phyloP scores from a whole-genome alignment of 768 basidiomycete species.

The Suillus sp. region DNA sequence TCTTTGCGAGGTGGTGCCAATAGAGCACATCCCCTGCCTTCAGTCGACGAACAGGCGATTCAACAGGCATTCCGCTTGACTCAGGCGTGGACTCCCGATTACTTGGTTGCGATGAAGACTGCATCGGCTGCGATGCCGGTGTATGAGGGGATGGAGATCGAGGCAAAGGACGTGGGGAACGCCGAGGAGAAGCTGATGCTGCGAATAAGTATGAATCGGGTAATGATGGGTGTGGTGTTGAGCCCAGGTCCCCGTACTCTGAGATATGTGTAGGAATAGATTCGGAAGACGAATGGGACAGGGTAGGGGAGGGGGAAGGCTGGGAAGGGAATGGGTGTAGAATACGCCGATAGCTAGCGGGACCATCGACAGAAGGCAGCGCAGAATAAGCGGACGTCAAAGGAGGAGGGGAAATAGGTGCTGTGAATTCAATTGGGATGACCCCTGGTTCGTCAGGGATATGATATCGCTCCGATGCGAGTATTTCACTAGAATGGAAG shows the following conservation, averaged over 20 bases:
- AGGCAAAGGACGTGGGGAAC: constrained; percentile 25
- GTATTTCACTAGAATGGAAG: constrained; percentile 75
- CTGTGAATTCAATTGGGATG: constrained; percentile 43
- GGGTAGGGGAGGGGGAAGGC: constrained; percentile 25
- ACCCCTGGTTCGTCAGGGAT: constrained; percentile 66
- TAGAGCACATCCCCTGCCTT: constrained; percentile 64
- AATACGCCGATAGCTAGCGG: constrained; percentile 32
- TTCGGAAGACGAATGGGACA: constrained; percentile 22
- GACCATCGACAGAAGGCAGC: constrained; percentile 21
- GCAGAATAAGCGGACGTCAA: constrained; percentile 33
- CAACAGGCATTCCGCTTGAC: constrained; percentile 33
- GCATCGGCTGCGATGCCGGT: constrained; percentile 15
- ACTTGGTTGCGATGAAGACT: constrained; percentile 15
- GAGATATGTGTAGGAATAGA: constrained; percentile 27
- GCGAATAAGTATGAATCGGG: constrained; percentile 24
- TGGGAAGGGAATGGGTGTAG: constrained; percentile 20
- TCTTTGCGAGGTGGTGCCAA: constrained; percentile 75
- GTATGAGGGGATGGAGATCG: constrained; percentile 18
- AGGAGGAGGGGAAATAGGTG: constrained; percentile 36
- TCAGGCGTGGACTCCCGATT: constrained; percentile 21
- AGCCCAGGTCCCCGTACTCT: constrained; percentile 25
- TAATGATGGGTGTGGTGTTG: constrained; percentile 28
- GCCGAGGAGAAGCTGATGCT: constrained; percentile 24
- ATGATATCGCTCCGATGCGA: constrained; percentile 64
- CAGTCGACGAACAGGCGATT: constrained; percentile 44